A percentile compares a stretch with the other conserved stretches of the same genome.
These are phyloP conservation scores for Fulvia fulva DNA, from an alignment of 2,329 filamentous ascomycete genomes.

Conservation along the genomic window DNA sequence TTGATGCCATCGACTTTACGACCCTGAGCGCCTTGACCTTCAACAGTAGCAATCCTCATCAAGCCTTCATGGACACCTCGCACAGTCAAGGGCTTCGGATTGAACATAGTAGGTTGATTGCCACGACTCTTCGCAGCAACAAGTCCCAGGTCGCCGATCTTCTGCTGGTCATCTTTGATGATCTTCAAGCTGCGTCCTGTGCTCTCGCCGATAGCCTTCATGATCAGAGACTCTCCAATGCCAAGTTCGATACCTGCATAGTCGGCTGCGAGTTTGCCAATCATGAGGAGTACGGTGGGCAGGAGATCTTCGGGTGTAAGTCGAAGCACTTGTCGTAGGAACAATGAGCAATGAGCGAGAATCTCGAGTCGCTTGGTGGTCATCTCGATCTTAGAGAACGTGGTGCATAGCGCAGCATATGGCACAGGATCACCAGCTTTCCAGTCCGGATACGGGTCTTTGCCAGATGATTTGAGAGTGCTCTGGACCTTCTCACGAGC, in stretches of 20 bases:
- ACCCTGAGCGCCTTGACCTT: constrained; percentile 82
- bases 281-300: constrained; percentile 88
- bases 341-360: constrained; percentile 80
- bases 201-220: constrained; percentile 95
- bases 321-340: constrained; percentile 89
- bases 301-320: constrained; percentile 84
- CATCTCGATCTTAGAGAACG: constrained; percentile 91
- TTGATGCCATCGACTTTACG: constrained; percentile 94
- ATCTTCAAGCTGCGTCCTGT: constrained; percentile 83
- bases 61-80: constrained; percentile 81
- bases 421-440: constrained; percentile 82
- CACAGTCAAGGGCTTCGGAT: constrained; percentile 85
- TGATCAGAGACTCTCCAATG: constrained; percentile 97
- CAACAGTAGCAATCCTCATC: constrained; percentile 80
- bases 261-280: constrained; percentile 95
- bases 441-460: constrained; percentile 95
- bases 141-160: constrained; percentile 90
- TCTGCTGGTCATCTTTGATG: constrained; percentile 93
- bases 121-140: constrained; percentile 94
- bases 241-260: constrained; percentile 95
- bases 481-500: constrained; percentile 76
- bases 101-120: constrained; percentile 97
- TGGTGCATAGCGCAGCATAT: constrained; percentile 89
- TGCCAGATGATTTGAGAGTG: constrained; percentile 62
- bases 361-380: constrained; percentile 90